Conservation (phyloP, 371 early-diverging fungal species). For the Mucor ambiguus region DNA sequence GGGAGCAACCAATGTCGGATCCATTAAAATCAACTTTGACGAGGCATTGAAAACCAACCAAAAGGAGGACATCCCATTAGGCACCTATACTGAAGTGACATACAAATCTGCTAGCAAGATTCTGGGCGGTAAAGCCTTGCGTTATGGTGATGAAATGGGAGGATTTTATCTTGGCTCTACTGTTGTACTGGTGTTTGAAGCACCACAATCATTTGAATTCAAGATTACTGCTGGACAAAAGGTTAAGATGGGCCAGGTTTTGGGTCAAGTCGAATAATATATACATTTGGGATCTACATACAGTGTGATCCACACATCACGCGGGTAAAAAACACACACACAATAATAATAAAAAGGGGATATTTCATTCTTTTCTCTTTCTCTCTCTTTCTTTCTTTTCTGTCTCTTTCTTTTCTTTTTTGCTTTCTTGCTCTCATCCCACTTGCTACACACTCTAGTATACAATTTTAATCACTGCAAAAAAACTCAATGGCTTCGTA, state of each 20-base stretch:
- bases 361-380: neutral
- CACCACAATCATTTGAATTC: slow-evolving; percentile 84
- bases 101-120: slow-evolving; percentile 67
- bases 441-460: neutral
- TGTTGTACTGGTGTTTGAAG: slow-evolving; percentile 97
- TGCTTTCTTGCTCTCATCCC: neutral
- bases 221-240: slow-evolving; percentile 70
- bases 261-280: slow-evolving; percentile 58
- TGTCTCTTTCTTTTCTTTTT: neutral
- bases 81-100: slow-evolving; percentile 76
- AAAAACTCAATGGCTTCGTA: slow-evolving; percentile 19
- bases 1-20: slow-evolving; percentile 98
- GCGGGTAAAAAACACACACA: neutral
- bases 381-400: slow-evolving; percentile 5
- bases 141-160: slow-evolving; percentile 90
- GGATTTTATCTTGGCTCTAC: slow-evolving; percentile 95
- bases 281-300: neutral
- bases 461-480: neutral
- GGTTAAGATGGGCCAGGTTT: slow-evolving; percentile 81
- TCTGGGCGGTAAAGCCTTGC: slow-evolving; percentile 69
- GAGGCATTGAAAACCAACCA: slow-evolving; percentile 77
- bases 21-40: slow-evolving; percentile 91
- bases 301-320: too few relatives aligned
- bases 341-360: neutral
- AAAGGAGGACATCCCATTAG: slow-evolving; percentile 64